A percentile compares a stretch with the other conserved stretches of the same genome.
Evolutionary conservation across 768 basidiomycete genomes (phyloP).

Genomic region (Dioszegia hungarica): DNA sequence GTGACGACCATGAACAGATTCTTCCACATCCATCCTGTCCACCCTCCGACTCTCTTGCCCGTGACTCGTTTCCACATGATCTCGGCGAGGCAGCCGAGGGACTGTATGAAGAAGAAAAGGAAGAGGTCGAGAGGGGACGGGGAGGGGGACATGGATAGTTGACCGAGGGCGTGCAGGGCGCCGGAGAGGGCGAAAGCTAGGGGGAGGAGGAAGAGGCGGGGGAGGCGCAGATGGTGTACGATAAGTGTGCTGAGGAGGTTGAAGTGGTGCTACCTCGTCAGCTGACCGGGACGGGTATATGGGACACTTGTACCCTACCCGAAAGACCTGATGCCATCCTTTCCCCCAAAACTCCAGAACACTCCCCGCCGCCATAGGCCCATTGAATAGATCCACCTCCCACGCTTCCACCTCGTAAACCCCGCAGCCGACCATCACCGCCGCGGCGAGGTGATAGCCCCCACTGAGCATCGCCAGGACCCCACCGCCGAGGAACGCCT

Average conservation of each 20-base stretch:
- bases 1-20: not conserved
- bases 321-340: constrained; percentile 45
- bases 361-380: constrained; percentile 36
- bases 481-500: constrained; percentile 7
- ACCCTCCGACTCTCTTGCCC: constrained; percentile 36
- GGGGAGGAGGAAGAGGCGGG: constrained; percentile 15
- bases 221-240: constrained; percentile 20
- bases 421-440: constrained; percentile 16
- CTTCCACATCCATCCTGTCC: constrained; percentile 31
- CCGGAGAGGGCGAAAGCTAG: constrained; percentile 40
- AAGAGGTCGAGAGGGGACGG: constrained; percentile 27
- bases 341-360: constrained; percentile 46
- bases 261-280: constrained; percentile 31
- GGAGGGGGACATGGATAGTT: constrained; percentile 33
- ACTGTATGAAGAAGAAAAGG: constrained; percentile 35
- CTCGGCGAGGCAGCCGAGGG: constrained; percentile 33
- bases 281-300: not conserved
- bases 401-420: constrained; percentile 35
- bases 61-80: constrained; percentile 33
- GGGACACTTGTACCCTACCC: constrained; percentile 6
- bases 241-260: constrained; percentile 31
- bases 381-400: constrained; percentile 38
- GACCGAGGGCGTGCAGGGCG: constrained; percentile 37
- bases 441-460: constrained; percentile 26
- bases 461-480: constrained; percentile 22